Evolutionary conservation across 805 yeast species (phyloP).

Genomic region (Kuraishia piskuri): DNA sequence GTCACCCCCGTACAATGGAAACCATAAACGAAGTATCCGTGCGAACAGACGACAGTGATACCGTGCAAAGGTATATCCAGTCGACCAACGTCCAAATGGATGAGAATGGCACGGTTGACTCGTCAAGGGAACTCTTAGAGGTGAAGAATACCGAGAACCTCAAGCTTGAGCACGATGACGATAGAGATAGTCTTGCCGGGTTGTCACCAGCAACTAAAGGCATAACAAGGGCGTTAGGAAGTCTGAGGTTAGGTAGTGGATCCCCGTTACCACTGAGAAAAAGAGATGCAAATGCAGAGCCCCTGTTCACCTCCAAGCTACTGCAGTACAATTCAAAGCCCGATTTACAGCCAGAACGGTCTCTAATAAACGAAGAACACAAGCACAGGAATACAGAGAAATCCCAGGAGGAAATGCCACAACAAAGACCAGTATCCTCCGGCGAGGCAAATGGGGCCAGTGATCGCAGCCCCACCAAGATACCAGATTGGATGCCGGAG

Average conservation of each 20-base stretch:
- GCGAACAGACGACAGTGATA: not conserved
- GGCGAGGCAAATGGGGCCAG: too few species aligned
- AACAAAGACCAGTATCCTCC: too few species aligned
- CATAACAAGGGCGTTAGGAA: not conserved
- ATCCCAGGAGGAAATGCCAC: too few species aligned
- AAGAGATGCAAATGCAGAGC: not conserved
- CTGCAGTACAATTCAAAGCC: not conserved
- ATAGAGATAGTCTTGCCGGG: not conserved
- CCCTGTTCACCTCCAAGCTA: not conserved
- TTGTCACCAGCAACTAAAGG: not conserved
- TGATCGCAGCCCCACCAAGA: not conserved
- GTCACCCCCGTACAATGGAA: not conserved
- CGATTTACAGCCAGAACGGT: not conserved
- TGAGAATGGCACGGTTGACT: not conserved
- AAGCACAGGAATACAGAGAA: not conserved
- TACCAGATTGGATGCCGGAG: slow-evolving; percentile 1
- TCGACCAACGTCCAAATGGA: not conserved
- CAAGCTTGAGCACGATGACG: not conserved
- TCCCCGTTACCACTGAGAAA: not conserved
- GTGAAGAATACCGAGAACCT: not conserved
- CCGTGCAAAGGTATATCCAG: not conserved
- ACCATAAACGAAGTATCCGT: not conserved
- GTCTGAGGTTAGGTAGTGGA: not conserved
- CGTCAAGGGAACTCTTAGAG: not conserved
- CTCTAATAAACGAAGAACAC: too few species aligned